Conservation (phyloP, 805 yeast genomes). For the Candida dendrica region DNA sequence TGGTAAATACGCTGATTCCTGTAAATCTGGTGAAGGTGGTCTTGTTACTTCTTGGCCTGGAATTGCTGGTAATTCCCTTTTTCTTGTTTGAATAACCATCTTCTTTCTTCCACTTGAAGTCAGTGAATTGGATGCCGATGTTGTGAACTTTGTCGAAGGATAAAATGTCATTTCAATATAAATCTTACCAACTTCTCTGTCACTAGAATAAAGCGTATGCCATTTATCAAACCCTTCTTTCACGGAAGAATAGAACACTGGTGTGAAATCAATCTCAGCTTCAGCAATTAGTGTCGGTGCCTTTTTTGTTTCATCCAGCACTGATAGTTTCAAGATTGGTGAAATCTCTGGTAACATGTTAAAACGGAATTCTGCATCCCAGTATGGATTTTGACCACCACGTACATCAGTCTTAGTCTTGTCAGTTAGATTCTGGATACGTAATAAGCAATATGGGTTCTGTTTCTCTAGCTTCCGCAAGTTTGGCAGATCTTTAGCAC, state of each 20-base stretch:
- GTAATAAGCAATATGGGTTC: slow-evolving; percentile 78
- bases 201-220: slow-evolving; percentile 64
- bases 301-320: slow-evolving; percentile 77
- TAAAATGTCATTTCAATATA: slow-evolving; percentile 90
- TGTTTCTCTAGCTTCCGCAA: slow-evolving; percentile 85
- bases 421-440: slow-evolving; percentile 77
- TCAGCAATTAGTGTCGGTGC: slow-evolving; percentile 87
- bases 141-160: slow-evolving; percentile 35
- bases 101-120: neutral
- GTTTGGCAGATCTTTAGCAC: slow-evolving; percentile 84
- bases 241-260: slow-evolving; percentile 59
- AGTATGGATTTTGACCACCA: slow-evolving; percentile 92
- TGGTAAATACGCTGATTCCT: slow-evolving; percentile 8
- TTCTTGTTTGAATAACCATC: slow-evolving; percentile 4
- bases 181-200: slow-evolving; percentile 78
- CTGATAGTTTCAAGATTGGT: slow-evolving; percentile 60
- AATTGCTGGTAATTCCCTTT: slow-evolving; percentile 20
- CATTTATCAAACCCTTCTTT: slow-evolving; percentile 80
- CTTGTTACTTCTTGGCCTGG: slow-evolving; percentile 15
- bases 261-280: slow-evolving; percentile 67
- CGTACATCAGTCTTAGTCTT: slow-evolving; percentile 71
- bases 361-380: slow-evolving; percentile 74
- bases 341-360: slow-evolving; percentile 55
- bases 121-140: slow-evolving; percentile 4
- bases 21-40: neutral